Evolutionary conservation across 768 basidiomycete species (phyloP).

Genomic region (Pisolithus tinctorius): DNA sequence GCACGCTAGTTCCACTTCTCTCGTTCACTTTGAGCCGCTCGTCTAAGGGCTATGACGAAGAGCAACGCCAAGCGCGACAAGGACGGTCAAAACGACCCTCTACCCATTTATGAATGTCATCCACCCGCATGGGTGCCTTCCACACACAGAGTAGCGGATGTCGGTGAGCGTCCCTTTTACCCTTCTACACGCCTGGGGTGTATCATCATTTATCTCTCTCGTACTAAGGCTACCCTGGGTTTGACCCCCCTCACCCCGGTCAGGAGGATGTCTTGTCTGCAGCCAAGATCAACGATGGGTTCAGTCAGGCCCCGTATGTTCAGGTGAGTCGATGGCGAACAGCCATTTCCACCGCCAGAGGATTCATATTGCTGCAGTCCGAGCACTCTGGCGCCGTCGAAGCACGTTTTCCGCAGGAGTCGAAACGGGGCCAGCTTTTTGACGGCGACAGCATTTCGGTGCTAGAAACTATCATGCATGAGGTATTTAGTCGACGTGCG

Average conservation of each 20-base stretch:
- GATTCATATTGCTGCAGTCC: constrained; percentile 12
- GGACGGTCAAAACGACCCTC: constrained; percentile 9
- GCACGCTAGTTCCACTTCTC: not conserved
- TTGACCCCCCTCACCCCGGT: constrained; percentile 65
- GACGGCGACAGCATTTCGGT: constrained; percentile 47
- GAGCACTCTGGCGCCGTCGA: constrained; percentile 14
- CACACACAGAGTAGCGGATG: constrained; percentile 58
- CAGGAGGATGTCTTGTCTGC: constrained; percentile 69
- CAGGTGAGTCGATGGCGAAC: constrained; percentile 37
- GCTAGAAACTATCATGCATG: constrained; percentile 70
- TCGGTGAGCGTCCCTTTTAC: constrained; percentile 40
- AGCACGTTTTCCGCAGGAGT: constrained; percentile 9
- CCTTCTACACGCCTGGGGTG: not conserved
- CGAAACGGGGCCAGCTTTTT: constrained; percentile 39
- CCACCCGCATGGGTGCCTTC: constrained; percentile 73
- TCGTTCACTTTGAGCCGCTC: not conserved
- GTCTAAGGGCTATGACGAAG: constrained; percentile 14
- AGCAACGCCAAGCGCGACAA: constrained; percentile 20
- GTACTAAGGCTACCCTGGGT: constrained; percentile 62
- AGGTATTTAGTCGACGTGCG: constrained; percentile 59
- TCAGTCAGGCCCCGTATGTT: constrained; percentile 46
- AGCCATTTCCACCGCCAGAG: not conserved
- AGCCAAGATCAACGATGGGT: constrained; percentile 59
- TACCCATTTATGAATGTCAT: constrained; percentile 55
- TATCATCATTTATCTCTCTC: not conserved